phyloP scores from a whole-genome alignment of 768 basidiomycete genomes.

The Kwoniella bestiolae region DNA sequence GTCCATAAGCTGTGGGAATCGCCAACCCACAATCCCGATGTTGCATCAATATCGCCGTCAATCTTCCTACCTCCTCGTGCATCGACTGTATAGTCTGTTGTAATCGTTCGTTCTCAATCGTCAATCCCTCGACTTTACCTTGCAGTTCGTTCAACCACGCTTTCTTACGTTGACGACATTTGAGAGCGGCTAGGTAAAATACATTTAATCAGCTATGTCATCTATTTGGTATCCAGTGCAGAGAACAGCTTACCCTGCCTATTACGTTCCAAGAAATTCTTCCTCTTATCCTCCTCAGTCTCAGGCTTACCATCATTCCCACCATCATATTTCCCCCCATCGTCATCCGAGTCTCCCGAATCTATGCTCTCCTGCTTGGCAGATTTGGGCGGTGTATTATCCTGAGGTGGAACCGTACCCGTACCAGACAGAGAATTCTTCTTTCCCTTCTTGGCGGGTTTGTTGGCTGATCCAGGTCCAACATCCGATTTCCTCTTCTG shows the following conservation, averaged over 20 bases:
- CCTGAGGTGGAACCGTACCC: slow-evolving; percentile 3
- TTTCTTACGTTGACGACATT: slow-evolving; percentile 99
- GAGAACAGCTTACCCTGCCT: slow-evolving; percentile 75
- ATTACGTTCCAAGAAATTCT: slow-evolving; percentile 95
- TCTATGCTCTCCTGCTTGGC: slow-evolving; percentile 21
- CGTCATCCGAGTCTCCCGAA: slow-evolving; percentile 35
- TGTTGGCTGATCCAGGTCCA: slow-evolving; percentile 15
- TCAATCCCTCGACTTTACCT: slow-evolving; percentile 86
- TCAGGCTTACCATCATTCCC: slow-evolving; percentile 69
- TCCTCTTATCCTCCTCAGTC: slow-evolving; percentile 97
- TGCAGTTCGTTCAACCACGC: slow-evolving; percentile 94
- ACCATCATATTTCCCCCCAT: slow-evolving; percentile 40
- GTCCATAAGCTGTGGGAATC: slow-evolving; percentile 39
- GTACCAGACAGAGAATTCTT: slow-evolving; percentile 26
- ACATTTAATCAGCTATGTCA: not conserved
- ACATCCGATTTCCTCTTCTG: slow-evolving; percentile 50
- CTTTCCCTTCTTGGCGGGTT: slow-evolving; percentile 43
- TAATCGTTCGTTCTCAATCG: slow-evolving; percentile 93
- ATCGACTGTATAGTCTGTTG: slow-evolving; percentile 82
- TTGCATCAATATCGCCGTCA: slow-evolving; percentile 61
- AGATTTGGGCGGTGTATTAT: slow-evolving; percentile 17
- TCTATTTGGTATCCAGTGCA: not conserved
- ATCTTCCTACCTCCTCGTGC: slow-evolving; percentile 86
- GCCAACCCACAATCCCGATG: slow-evolving; percentile 59
- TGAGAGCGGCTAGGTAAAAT: slow-evolving; percentile 75